phyloP scores from a whole-genome alignment of 2,329 filamentous ascomycete species.

The Penicillium sp. region DNA sequence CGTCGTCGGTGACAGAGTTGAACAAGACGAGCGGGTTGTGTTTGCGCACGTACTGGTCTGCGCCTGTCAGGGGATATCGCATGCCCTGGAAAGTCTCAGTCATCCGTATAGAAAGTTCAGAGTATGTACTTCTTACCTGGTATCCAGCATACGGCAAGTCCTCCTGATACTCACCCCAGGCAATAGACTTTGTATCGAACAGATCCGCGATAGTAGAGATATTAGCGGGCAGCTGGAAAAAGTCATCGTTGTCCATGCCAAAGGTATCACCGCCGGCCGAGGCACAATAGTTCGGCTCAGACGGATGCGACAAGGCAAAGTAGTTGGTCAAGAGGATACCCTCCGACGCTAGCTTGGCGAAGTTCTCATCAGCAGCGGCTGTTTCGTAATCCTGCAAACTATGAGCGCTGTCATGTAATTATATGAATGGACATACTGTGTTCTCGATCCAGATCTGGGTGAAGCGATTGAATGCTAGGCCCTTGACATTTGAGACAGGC shows the following conservation, averaged over 20 bases:
- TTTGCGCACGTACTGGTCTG: slow-evolving; percentile 76
- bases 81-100: slow-evolving; percentile 39
- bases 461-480: slow-evolving; percentile 66
- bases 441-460: slow-evolving; percentile 74
- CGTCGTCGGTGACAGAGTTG: slow-evolving; percentile 56
- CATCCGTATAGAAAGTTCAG: background rate
- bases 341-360: slow-evolving; percentile 30
- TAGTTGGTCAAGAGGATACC: slow-evolving; percentile 59
- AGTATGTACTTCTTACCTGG: slow-evolving; percentile 43
- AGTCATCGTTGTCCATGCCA: slow-evolving; percentile 63
- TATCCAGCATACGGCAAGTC: slow-evolving; percentile 71
- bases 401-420: background rate
- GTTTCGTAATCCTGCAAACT: slow-evolving; percentile 52
- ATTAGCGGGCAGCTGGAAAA: slow-evolving; percentile 54
- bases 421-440: slow-evolving; percentile 44
- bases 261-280: slow-evolving; percentile 65
- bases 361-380: slow-evolving; percentile 52
- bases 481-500: slow-evolving; percentile 60
- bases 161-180: slow-evolving; percentile 70
- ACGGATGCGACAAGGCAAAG: slow-evolving; percentile 63
- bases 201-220: slow-evolving; percentile 64
- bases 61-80: slow-evolving; percentile 57
- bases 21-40: slow-evolving; percentile 65
- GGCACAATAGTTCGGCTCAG: slow-evolving; percentile 69
- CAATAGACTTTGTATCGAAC: slow-evolving; percentile 58